A percentile compares a stretch with the other conserved stretches of the same genome.
phyloP scores from a whole-genome alignment of 2,329 filamentous ascomycete species.

The Penicillium oxalicum region DNA sequence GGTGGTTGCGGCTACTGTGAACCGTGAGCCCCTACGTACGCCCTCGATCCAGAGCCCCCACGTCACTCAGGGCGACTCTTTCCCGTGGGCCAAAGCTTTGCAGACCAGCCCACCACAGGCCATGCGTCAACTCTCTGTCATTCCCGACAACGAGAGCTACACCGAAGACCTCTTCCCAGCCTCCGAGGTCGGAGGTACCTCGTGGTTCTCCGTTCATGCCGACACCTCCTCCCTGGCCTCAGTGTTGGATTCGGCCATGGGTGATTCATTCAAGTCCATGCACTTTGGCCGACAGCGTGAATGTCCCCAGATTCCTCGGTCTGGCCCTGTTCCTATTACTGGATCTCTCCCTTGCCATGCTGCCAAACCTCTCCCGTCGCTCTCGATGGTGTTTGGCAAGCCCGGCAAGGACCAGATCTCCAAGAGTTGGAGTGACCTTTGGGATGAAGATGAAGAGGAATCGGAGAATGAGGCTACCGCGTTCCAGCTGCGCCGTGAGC shows the following conservation, averaged over 20 bases:
- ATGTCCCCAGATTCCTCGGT: conserved; percentile 44
- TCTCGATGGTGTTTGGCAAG: conserved; percentile 74
- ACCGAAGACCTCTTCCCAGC: conserved; percentile 79
- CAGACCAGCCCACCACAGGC: conserved; percentile 66
- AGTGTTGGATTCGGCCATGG: conserved; percentile 74
- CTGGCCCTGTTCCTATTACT: conserved; percentile 65
- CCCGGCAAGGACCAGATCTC: conserved; percentile 69
- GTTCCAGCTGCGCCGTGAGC: conserved; percentile 53
- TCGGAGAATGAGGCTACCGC: conserved; percentile 56
- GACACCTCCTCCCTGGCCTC: conserved; percentile 79
- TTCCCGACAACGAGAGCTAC: conserved; percentile 72
- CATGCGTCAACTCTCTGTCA: conserved; percentile 79
- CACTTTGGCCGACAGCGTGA: conserved; percentile 43
- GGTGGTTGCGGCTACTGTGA: conserved; percentile 70
- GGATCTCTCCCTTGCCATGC: conserved; percentile 67
- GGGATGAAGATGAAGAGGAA: conserved; percentile 71
- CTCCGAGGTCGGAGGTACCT: conserved; percentile 58
- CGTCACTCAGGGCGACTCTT: conserved; percentile 68
- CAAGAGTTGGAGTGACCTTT: conserved; percentile 99
- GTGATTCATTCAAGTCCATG: conserved; percentile 72
- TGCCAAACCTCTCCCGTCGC: conserved; percentile 56
- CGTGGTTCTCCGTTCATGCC: conserved; percentile 72
- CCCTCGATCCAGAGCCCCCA: conserved; percentile 88
- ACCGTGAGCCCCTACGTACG: conserved; percentile 90
- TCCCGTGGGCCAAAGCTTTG: conserved; percentile 91